A percentile compares a stretch with the other conserved stretches of the same genome.
Evolutionary conservation across 257 asterid species (phyloP).

Genomic region (Nicotiana undulata): DNA sequence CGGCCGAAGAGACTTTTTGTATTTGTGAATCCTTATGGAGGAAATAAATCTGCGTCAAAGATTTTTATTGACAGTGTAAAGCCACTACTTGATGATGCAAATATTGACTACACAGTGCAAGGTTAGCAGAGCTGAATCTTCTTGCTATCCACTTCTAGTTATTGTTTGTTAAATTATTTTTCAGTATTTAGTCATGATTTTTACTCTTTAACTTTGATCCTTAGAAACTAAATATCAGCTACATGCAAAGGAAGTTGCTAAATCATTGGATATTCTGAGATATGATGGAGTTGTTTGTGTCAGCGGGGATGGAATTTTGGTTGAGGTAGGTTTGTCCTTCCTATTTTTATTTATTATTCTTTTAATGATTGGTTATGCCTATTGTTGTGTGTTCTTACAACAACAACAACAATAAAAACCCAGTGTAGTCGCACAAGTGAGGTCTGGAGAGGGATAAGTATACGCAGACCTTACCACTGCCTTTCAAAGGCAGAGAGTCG

Average conservation of each 20-base stretch:
- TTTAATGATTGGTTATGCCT: not conserved
- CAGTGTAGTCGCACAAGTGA: too few species aligned
- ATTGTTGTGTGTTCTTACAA: not conserved
- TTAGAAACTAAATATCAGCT: conserved; percentile 69
- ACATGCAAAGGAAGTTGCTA: conserved; percentile 80
- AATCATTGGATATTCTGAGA: conserved; percentile 51
- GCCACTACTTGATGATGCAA: conserved; percentile 84
- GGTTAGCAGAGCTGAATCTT: conserved; percentile 23
- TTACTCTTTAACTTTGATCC: conserved; percentile 11
- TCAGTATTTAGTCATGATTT: not conserved
- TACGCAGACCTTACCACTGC: too few species aligned
- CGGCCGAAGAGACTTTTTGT: conserved; percentile 76
- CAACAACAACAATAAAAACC: too few species aligned
- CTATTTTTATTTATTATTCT: not conserved
- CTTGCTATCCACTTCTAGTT: not conserved
- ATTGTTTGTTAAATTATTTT: not conserved
- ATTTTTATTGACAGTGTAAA: conserved; percentile 60
- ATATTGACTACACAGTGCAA: conserved; percentile 53
- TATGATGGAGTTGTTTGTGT: conserved; percentile 90
- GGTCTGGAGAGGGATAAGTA: too few species aligned
- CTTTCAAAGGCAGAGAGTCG: too few species aligned
- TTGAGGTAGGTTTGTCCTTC: conserved; percentile 60
- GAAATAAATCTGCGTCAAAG: conserved; percentile 68
- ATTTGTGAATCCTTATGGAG: conserved; percentile 88
- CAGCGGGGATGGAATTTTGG: conserved; percentile 90